A percentile compares a stretch with the other conserved stretches of the same genome.
These are phyloP conservation scores for Aegilops bicornis DNA, from an alignment of 176 grass and related monocot species.

Conservation along the genomic window DNA sequence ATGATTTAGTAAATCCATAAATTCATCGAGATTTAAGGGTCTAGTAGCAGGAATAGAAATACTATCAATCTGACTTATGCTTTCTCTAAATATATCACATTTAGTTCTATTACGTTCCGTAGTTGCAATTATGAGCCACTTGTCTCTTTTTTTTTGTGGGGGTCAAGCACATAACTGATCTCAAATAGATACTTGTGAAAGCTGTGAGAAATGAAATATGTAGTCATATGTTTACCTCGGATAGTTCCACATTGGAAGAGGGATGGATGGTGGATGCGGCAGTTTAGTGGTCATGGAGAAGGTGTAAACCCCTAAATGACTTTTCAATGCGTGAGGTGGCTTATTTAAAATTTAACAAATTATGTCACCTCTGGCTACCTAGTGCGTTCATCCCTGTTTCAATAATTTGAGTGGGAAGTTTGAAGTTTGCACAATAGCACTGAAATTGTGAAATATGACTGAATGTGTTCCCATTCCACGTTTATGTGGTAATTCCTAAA, in stretches of 20 bases:
- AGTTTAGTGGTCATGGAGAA: constrained; percentile 1
- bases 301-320: background rate
- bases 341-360: background rate
- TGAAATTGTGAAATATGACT: background rate
- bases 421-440: background rate
- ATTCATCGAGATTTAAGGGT: background rate
- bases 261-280: background rate
- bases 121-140: background rate
- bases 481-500: constrained; percentile 2
- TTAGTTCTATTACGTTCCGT: background rate
- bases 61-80: background rate
- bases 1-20: constrained; percentile 1
- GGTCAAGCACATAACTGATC: background rate
- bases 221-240: background rate
- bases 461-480: background rate
- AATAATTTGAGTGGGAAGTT: background rate
- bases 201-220: background rate
- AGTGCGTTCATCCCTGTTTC: background rate
- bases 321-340: background rate
- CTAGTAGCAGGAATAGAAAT: background rate
- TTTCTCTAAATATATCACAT: background rate
- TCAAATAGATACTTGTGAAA: background rate
- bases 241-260: background rate
- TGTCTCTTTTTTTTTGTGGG: background rate
- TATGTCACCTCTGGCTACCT: background rate